These are phyloP conservation scores for Euphorbia pulcherrima DNA, from an alignment of 345 rosid species.

Conservation along the genomic window DNA sequence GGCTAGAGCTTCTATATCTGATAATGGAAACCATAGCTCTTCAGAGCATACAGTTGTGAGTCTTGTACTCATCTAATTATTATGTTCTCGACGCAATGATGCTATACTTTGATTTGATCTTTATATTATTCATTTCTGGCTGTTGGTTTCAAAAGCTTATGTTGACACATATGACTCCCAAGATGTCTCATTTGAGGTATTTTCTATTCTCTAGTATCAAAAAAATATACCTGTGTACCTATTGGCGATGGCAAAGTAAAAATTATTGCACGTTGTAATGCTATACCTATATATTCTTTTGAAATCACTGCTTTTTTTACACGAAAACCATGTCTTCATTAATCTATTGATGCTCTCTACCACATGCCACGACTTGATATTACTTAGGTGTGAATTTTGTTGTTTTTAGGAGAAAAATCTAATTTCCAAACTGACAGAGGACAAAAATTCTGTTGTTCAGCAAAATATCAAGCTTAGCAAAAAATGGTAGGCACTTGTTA, in stretches of 20 bases:
- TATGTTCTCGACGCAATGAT: constrained; percentile 2
- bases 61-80: constrained; percentile 17
- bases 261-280: too few relatives aligned
- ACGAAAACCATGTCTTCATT: not conserved
- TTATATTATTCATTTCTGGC: constrained; percentile 5
- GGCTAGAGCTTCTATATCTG: constrained; percentile 65
- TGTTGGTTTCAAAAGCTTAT: constrained; percentile 49
- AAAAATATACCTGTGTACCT: too few relatives aligned
- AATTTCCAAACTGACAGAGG: constrained; percentile 51
- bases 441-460: constrained; percentile 50
- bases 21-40: constrained; percentile 39
- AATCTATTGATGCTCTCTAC: not conserved
- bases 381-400: constrained; percentile 8
- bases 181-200: constrained; percentile 62
- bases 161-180: constrained; percentile 43
- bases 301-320: not conserved
- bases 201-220: not conserved
- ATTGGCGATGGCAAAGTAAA: not conserved
- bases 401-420: constrained; percentile 48
- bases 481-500: constrained; percentile 48
- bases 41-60: constrained; percentile 60
- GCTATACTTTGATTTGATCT: not conserved
- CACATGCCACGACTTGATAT: not conserved
- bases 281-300: not conserved
- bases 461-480: constrained; percentile 46